These are phyloP conservation scores for Trichoderma sp. DNA, from an alignment of 2,329 filamentous ascomycete genomes.

Conservation along the genomic window DNA sequence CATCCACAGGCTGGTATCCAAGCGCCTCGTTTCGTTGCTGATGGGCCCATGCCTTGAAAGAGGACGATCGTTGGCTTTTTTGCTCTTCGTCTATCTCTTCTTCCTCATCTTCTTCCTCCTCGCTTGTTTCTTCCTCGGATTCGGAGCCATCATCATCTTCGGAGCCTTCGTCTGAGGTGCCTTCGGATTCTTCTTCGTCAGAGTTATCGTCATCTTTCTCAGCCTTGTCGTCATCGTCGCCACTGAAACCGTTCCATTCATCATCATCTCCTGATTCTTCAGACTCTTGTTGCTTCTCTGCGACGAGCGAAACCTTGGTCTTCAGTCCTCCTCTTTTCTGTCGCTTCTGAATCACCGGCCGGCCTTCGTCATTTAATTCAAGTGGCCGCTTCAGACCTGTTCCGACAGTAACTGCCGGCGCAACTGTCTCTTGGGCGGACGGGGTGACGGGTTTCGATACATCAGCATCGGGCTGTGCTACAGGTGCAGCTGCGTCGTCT, in stretches of 20 bases:
- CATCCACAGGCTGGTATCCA: conserved; percentile 56
- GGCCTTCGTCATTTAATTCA: conserved; percentile 74
- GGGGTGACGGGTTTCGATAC: not conserved
- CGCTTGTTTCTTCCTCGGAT: conserved; percentile 35
- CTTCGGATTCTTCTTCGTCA: conserved; percentile 31
- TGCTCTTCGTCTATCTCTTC: conserved; percentile 29
- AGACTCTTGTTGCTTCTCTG: conserved; percentile 40
- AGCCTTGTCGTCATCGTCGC: conserved; percentile 41
- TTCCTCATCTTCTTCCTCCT: conserved; percentile 21
- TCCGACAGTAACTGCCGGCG: conserved; percentile 47
- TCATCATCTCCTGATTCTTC: conserved; percentile 33
- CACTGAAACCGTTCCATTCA: conserved; percentile 63
- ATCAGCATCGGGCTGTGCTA: conserved; percentile 24
- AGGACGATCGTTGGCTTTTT: conserved; percentile 47
- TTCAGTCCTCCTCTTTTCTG: conserved; percentile 67
- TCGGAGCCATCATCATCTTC: conserved; percentile 31
- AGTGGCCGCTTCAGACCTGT: conserved; percentile 85
- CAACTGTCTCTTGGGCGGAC: conserved; percentile 6
- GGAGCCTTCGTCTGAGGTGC: conserved; percentile 28
- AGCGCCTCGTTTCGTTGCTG: conserved; percentile 81
- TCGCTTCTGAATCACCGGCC: conserved; percentile 78
- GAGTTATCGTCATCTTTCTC: conserved; percentile 33
- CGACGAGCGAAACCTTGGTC: conserved; percentile 49
- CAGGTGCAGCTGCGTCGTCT: conserved; percentile 10
- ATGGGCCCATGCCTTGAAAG: conserved; percentile 92